phyloP scores from a whole-genome alignment of 108 stramenopile genomes.

The Fragilaria crotonensis region DNA sequence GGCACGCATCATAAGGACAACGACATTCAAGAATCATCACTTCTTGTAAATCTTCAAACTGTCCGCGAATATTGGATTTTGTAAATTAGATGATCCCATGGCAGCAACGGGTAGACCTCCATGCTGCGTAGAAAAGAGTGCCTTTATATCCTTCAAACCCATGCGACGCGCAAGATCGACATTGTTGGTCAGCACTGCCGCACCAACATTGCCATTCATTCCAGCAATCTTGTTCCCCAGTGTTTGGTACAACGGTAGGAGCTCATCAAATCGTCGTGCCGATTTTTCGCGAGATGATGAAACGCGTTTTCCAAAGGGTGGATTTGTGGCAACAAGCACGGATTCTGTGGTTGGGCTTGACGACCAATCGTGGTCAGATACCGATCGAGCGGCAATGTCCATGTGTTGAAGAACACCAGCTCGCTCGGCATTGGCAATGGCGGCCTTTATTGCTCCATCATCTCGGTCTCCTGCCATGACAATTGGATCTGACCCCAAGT shows the following conservation, averaged over 20 bases:
- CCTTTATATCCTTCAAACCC: constrained; percentile 6
- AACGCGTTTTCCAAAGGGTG: constrained; percentile 60
- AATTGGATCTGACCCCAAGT: not conserved
- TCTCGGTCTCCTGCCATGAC: constrained; percentile 58
- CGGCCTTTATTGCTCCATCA: constrained; percentile 40
- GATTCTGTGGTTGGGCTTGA: constrained; percentile 2
- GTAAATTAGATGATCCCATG: no score
- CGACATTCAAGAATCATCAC: no score
- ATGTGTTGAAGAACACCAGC: constrained; percentile 49
- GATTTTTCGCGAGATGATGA: constrained; percentile 8
- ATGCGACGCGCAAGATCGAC: not conserved
- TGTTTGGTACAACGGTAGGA: constrained; percentile 16
- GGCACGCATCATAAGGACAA: no score
- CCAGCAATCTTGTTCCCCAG: not conserved
- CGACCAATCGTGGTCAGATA: constrained; percentile 34
- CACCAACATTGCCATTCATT: not conserved
- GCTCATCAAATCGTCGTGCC: no score
- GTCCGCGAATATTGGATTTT: no score
- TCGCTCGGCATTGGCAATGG: constrained; percentile 53
- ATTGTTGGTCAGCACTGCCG: constrained; percentile 3
- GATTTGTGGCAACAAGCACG: constrained; percentile 47
- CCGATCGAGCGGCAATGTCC: constrained; percentile 23
- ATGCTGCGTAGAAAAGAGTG: constrained; percentile 8
- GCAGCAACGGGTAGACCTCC: constrained; percentile 10
- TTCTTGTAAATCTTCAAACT: no score